phyloP scores from a whole-genome alignment of 805 yeast species.

The Candida taoyuanica region DNA sequence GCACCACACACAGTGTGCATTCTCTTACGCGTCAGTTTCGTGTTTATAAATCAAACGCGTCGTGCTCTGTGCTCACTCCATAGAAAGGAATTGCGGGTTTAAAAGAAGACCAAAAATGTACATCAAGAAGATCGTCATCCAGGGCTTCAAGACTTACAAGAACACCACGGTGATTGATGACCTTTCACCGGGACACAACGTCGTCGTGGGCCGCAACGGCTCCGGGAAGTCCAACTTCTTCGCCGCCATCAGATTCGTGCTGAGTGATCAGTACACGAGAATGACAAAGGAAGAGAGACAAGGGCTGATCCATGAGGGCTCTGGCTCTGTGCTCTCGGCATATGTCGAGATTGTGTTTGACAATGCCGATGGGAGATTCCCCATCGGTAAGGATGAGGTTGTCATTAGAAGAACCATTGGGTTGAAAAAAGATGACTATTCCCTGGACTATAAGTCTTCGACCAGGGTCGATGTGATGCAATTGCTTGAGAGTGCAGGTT shows the following conservation, averaged over 20 bases:
- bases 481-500: conserved; percentile 85
- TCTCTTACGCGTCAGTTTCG: conserved; percentile 12
- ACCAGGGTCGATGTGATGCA: conserved; percentile 78
- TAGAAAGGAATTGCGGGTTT: too few relatives aligned
- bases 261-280: conserved; percentile 85
- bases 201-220: conserved; percentile 90
- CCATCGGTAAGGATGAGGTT: conserved; percentile 54
- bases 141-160: conserved; percentile 92
- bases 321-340: conserved; percentile 87
- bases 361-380: conserved; percentile 68
- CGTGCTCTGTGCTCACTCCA: too few relatives aligned
- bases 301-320: conserved; percentile 84
- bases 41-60: too few relatives aligned
- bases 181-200: conserved; percentile 78
- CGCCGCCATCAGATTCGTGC: conserved; percentile 88
- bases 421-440: conserved; percentile 87
- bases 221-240: conserved; percentile 95
- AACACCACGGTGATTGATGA: conserved; percentile 73
- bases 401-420: conserved; percentile 85
- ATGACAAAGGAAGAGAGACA: conserved; percentile 83
- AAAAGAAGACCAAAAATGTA: conserved; percentile 28
- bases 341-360: conserved; percentile 88
- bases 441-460: conserved; percentile 74
- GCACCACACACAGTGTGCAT: too few relatives aligned
- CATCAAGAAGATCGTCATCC: conserved; percentile 59